Base-by-base conservation (phyloP, 192 early-diverging fungal genomes). In the Entophlyctis luteolus region DNA sequence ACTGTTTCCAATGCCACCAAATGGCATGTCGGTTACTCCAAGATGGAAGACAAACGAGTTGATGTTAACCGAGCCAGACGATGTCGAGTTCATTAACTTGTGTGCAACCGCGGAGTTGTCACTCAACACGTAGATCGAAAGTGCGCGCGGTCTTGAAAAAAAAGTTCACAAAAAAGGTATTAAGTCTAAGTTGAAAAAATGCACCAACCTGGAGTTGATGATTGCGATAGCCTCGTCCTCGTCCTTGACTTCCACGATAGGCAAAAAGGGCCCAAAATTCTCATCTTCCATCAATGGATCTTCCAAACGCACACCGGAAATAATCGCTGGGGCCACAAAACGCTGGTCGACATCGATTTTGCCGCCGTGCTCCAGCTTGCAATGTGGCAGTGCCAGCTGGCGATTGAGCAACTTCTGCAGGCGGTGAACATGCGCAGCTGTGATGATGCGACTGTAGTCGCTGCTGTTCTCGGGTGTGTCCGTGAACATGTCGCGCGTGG, bases 251-350 rank as follows among this genome's bases (percentile, higher is more conserved):
- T 59, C 65, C 22, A 96, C 48, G 55, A 98, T 79, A n/a, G 92
- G 91, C 60, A 98, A 73, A 34, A 96, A 72, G 2, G 96, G 96
- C 23, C 93, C 96, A 84, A 98, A 96, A 39, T 96, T 71, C 75
- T 98, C 95, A 31, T 87, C 86, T 22, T 78, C 50, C 93, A 96
- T 93, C 58, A 77, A n/a, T 5, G 78, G 70, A 55, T 80, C 70
- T 5, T 81, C 68, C 6, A 69, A 46, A 2, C 62, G 70, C 20
- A 96, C 91, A 25, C 89, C 83, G 8, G 85, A 74, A n/a, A 98
- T 67, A n/a, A 96, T 66, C 4, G 91, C 92, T 1, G 91, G 92
- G n/a, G 86, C 84, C 42, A 98, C 81, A 75, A 81, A 98, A 18
- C 79, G 75, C 45, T 88, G 85, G 16, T 68, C 55, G 29, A 79